Conservation (phyloP, 441 rosid species). For the Populus hybrid region DNA sequence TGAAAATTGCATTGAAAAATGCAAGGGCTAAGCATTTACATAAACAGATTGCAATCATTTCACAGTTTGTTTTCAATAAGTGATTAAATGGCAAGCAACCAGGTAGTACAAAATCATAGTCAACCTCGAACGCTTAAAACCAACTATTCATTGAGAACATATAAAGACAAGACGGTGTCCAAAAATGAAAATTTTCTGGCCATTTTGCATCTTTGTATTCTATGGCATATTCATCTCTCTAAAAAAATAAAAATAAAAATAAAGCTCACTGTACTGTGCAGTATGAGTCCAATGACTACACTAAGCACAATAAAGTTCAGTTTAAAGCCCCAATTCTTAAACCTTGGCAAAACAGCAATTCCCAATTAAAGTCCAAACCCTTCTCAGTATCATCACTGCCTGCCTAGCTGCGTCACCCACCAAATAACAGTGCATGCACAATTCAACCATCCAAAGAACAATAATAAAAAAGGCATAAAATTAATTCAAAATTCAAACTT, state of each 20-base stretch:
- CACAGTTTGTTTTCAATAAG: neutral
- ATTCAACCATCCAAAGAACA: neutral
- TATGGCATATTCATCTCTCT: neutral
- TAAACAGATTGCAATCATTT: neutral
- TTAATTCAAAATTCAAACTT: neutral
- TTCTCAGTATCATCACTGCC: neutral
- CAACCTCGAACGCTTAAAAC: neutral
- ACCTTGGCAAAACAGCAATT: neutral
- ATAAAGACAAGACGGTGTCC: neutral
- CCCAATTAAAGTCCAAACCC: neutral
- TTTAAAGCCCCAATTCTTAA: neutral
- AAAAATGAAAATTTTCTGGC: neutral
- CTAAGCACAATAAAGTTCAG: neutral
- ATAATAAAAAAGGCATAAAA: too few species aligned
- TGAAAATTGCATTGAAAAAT: neutral
- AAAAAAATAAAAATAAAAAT: too few species aligned
- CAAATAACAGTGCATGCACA: neutral
- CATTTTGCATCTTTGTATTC: neutral
- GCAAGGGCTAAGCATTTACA: neutral
- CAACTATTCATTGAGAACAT: neutral
- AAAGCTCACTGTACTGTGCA: neutral
- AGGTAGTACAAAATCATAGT: neutral
- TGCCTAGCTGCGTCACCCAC: neutral
- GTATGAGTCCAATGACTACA: neutral
- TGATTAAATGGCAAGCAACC: neutral